phyloP scores from a whole-genome alignment of 2,329 filamentous ascomycete species.

The Cercospora beticola region DNA sequence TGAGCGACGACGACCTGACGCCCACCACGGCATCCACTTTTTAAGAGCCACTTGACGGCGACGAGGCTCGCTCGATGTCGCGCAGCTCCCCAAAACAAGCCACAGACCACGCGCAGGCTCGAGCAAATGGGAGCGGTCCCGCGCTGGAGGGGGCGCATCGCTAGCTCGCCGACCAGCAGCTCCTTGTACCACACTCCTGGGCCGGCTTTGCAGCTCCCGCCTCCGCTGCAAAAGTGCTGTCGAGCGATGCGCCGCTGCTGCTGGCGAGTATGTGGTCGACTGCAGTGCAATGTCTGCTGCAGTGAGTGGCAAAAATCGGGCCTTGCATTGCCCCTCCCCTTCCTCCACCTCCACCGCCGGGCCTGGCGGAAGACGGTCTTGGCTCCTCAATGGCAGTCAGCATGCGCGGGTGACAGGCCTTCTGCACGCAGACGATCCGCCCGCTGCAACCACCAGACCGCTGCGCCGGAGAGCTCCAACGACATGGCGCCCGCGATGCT shows the following conservation, averaged over 20 bases:
- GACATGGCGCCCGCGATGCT: slow-evolving; percentile 18
- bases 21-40: slow-evolving; percentile 8
- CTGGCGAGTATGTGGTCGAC: neutral
- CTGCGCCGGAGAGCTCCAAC: slow-evolving; percentile 20
- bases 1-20: neutral
- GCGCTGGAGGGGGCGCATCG: neutral
- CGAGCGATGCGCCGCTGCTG: neutral
- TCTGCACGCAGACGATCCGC: slow-evolving; percentile 15
- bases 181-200: slow-evolving; percentile 9
- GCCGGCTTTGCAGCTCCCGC: slow-evolving; percentile 3
- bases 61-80: slow-evolving; percentile 10
- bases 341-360: neutral
- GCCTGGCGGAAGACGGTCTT: neutral
- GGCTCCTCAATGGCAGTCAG: neutral
- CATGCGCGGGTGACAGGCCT: slow-evolving; percentile 17
- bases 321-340: neutral
- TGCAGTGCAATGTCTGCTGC: slow-evolving; percentile 3
- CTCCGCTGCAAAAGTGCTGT: slow-evolving; percentile 1
- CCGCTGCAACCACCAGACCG: slow-evolving; percentile 18
- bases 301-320: neutral
- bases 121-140: slow-evolving; percentile 19
- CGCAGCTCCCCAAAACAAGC: slow-evolving; percentile 10
- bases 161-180: neutral
- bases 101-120: slow-evolving; percentile 11
- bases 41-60: neutral